Evolutionary conservation across 306 rosid genomes (phyloP).

Genomic region (Carpinus viminea): DNA sequence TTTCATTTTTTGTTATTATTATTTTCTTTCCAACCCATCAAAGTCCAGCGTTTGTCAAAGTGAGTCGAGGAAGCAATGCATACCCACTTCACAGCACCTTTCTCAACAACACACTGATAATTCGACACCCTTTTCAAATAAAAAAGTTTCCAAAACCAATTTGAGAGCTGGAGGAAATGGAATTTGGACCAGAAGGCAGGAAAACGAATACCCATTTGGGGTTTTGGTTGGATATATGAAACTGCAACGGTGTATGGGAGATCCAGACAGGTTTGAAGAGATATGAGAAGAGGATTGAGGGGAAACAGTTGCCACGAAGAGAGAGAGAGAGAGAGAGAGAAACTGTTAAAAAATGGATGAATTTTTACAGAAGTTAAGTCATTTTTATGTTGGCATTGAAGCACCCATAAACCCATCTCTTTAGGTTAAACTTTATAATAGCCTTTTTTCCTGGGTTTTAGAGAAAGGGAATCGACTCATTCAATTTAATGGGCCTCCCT

Average conservation of each 20-base stretch:
- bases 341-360: too few relatives aligned
- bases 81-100: slow-evolving; percentile 86
- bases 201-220: slow-evolving; percentile 16
- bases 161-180: slow-evolving; percentile 15
- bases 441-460: not conserved
- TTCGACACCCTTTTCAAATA: slow-evolving; percentile 44
- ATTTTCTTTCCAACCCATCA: not conserved
- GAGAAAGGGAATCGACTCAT: not conserved
- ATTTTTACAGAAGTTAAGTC: too few relatives aligned
- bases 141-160: not conserved
- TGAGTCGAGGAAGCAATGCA: slow-evolving; percentile 24
- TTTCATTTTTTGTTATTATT: too few relatives aligned
- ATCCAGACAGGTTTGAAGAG: not conserved
- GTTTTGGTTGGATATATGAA: not conserved
- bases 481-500: not conserved
- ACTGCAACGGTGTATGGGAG: slow-evolving; percentile 10
- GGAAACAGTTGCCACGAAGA: not conserved
- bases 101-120: slow-evolving; percentile 83
- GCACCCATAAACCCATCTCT: too few relatives aligned
- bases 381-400: too few relatives aligned
- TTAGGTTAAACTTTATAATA: too few relatives aligned
- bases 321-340: too few relatives aligned
- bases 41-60: not conserved
- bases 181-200: slow-evolving; percentile 21
- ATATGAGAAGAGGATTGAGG: slow-evolving; percentile 5